These are phyloP conservation scores for Hypoxylon sp. DNA, from an alignment of 2,329 filamentous ascomycete genomes.

Conservation along the genomic window DNA sequence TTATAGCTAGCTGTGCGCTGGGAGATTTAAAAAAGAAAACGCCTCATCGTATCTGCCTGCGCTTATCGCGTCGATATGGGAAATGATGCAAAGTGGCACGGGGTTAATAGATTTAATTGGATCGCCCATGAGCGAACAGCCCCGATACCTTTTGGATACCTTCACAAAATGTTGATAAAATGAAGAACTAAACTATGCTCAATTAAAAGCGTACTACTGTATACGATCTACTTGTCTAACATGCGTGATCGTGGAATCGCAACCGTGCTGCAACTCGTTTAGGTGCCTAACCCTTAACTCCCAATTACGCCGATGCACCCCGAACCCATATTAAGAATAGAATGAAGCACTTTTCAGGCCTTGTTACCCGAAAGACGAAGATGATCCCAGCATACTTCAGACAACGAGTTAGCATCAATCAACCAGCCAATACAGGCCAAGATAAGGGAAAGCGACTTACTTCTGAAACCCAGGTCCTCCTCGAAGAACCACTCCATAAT, in stretches of 20 bases:
- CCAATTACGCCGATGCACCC: constrained; percentile 30
- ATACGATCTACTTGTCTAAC: constrained; percentile 7
- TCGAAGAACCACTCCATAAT: constrained; percentile 74
- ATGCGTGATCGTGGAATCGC: constrained; percentile 6
- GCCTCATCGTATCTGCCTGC: constrained; percentile 6
- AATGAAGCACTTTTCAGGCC: constrained; percentile 32
- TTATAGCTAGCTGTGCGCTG: constrained; percentile 3
- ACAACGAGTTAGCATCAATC: constrained; percentile 17
- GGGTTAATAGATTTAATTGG: background rate
- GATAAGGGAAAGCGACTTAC: constrained; percentile 59
- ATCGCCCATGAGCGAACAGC: background rate
- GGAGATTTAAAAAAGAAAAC: background rate
- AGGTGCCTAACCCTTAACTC: constrained; percentile 2
- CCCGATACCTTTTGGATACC: background rate
- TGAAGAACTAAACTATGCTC: background rate
- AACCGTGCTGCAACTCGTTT: constrained; percentile 8
- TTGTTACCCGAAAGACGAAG: constrained; percentile 50
- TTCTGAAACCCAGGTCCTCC: constrained; percentile 74
- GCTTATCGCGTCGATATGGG: background rate
- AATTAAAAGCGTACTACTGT: background rate
- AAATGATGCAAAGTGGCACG: background rate
- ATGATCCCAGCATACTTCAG: constrained; percentile 52
- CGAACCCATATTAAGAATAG: constrained; percentile 2
- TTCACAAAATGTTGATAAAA: background rate
- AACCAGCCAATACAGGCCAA: background rate